phyloP scores from a whole-genome alignment of 2,329 filamentous ascomycete genomes.

The Aspergillus sojae region DNA sequence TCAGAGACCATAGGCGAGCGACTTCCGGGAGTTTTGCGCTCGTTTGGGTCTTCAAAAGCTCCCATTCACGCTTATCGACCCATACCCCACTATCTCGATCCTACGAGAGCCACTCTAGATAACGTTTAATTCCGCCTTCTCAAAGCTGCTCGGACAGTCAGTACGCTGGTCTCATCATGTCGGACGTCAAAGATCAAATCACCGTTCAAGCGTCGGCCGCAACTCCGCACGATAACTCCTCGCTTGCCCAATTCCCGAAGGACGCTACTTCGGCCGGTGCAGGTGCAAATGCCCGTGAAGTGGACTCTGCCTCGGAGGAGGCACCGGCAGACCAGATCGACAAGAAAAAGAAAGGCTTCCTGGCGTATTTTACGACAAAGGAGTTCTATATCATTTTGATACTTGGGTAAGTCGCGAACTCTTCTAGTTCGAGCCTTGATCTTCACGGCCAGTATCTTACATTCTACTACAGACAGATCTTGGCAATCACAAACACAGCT shows the following conservation, averaged over 20 bases:
- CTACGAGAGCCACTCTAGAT: not conserved
- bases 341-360: conserved; percentile 51
- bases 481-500: conserved; percentile 85
- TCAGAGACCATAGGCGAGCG: conserved; percentile 45
- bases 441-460: conserved; percentile 11
- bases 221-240: conserved; percentile 7
- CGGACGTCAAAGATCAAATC: conserved; percentile 29
- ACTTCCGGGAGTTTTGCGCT: conserved; percentile 63
- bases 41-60: conserved; percentile 52
- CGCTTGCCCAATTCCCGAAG: conserved; percentile 19
- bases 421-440: not conserved
- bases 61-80: conserved; percentile 27
- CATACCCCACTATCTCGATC: conserved; percentile 5
- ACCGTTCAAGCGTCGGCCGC: conserved; percentile 25
- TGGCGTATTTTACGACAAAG: conserved; percentile 75
- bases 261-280: conserved; percentile 22
- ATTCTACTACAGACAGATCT: conserved; percentile 62
- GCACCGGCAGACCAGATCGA: conserved; percentile 42
- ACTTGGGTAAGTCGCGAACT: conserved; percentile 60
- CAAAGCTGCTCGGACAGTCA: not conserved
- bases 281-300: conserved; percentile 18
- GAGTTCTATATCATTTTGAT: conserved; percentile 86
- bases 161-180: conserved; percentile 23
- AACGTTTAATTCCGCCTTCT: not conserved
- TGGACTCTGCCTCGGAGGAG: conserved; percentile 19